Conservation (phyloP, 306 rosid species). For the Cucurbita moschata region DNA sequence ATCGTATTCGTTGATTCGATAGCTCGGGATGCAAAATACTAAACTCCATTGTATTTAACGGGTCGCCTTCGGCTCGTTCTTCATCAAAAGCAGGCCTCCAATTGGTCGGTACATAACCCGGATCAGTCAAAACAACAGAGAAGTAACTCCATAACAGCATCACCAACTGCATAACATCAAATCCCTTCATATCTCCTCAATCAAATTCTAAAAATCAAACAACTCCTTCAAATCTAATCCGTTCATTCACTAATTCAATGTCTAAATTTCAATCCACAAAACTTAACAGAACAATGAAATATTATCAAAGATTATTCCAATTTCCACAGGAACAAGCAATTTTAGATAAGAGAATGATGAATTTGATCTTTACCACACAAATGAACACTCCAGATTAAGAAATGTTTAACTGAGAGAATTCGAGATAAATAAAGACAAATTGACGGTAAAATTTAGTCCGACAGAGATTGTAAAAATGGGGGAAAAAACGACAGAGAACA, state of each 20-base stretch:
- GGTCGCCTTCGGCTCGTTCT: slow-evolving; percentile 87
- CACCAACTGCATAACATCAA: slow-evolving; percentile 49
- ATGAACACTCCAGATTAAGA: background rate
- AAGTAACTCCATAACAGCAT: slow-evolving; percentile 98
- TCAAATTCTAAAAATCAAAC: background rate
- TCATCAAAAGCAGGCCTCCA: slow-evolving; percentile 88
- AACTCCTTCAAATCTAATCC: background rate
- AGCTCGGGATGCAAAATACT: slow-evolving; percentile 28
- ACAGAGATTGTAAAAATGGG: background rate
- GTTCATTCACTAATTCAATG: background rate
- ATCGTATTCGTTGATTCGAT: slow-evolving; percentile 47
- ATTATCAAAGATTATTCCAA: background rate
- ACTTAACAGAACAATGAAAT: background rate
- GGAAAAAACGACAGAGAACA: slow-evolving; percentile 1
- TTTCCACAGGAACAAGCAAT: background rate
- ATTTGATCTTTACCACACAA: background rate
- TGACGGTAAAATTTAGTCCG: background rate
- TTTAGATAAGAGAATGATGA: background rate
- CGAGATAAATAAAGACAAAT: slow-evolving; percentile 1
- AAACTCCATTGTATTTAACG: slow-evolving; percentile 54
- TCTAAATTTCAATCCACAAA: background rate
- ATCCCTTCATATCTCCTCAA: slow-evolving; percentile 2
- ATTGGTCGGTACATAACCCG: slow-evolving; percentile 79
- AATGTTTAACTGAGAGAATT: background rate
- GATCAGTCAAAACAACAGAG: slow-evolving; percentile 87